Evolutionary conservation across 345 rosid genomes (phyloP), one percentile per base, ranked within the genome.

Genomic region (Combretum micranthum): DNA sequence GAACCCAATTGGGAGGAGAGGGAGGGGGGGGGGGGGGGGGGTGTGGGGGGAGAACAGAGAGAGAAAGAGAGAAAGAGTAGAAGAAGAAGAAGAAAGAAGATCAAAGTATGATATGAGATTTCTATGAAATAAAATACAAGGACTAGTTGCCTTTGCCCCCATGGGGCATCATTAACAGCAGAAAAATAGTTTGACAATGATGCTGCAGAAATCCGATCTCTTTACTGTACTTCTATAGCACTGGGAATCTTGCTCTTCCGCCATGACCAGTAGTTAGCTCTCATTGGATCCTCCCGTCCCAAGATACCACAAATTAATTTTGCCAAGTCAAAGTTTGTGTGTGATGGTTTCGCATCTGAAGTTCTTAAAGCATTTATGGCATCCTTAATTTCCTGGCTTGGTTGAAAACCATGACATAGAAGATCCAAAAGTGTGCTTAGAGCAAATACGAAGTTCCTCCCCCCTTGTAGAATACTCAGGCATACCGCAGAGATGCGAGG

Each of bases 201-300:
- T 32, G 39, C 9, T 32, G 10, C 5, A 32, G 39, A 7, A 3
- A 32, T 32, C 39, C 9, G 39, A 1, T 32, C 9, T 4, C 39
- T 32, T 11, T 32, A 4, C 9, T 7, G 39, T 32, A 32, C 39
- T 32, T 32, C 3, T 1, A 32, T 32, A 32, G 39, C 39, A 32
- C 2, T 4, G 39, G 49, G 55, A 26, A 86, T 77, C 72, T 66
- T 83, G 73, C 70, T 71, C 72, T 82, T 89, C 52, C 88, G 80
- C 96, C 92, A 87, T 32, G 56, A 67, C 97, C 96, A 93, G 55
- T 85, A 89, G 70, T 73, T 80, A 44, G 80, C 82, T 67, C 97
- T 80, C 64, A 89, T 54, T 8, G 88, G 69, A 74, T 93, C 99
- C 13, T 77, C 80, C 12, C 32, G 77, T 66, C 68, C 74, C 60